Percentiles rank a stretch among this genome's conserved stretches.
Conservation (phyloP, 148 eudicot species). For the Persicaria tinctoria region DNA sequence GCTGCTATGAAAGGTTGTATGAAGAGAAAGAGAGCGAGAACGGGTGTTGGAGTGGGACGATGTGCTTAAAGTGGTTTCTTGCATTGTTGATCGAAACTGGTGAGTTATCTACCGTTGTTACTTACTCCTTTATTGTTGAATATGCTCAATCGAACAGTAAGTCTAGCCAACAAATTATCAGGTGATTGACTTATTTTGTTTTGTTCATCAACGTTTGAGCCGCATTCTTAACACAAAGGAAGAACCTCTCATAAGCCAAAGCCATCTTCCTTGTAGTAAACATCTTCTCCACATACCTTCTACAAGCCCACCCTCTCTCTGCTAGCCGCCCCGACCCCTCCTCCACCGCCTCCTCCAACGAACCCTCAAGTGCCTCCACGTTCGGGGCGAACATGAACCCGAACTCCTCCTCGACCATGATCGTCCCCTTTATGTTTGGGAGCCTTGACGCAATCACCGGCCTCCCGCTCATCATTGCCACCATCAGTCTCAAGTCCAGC, state of each 20-base stretch:
- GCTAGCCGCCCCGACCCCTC: conserved; percentile 52
- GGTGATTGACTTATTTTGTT: too few relatives aligned
- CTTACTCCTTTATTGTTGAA: too few relatives aligned
- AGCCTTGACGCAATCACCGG: conserved; percentile 80
- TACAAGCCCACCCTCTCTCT: conserved; percentile 52
- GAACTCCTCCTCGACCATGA: conserved; percentile 36
- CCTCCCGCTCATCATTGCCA: conserved; percentile 77
- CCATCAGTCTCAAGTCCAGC: conserved; percentile 75
- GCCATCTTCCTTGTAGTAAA: conserved; percentile 82
- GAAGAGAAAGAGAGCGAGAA: too few relatives aligned
- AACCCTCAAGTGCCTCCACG: conserved; percentile 45
- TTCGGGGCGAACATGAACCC: conserved; percentile 85
- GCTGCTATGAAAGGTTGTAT: too few relatives aligned
- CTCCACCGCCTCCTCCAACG: conserved; percentile 46
- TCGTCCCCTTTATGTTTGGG: conserved; percentile 48
- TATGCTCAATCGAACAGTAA: too few relatives aligned
- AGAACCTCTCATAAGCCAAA: conserved; percentile 77
- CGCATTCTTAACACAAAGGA: conserved; percentile 68
- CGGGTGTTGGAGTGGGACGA: too few relatives aligned
- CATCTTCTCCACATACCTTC: conserved; percentile 47
- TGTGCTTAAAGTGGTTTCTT: too few relatives aligned
- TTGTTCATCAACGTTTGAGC: conserved; percentile 8
- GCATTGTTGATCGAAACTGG: too few relatives aligned
- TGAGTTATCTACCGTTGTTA: too few relatives aligned
- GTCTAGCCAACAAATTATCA: too few relatives aligned